Evolutionary conservation across 352 stramenopile species (phyloP), one percentile per base, ranked within the genome.

Genomic region (Albugo candida): DNA sequence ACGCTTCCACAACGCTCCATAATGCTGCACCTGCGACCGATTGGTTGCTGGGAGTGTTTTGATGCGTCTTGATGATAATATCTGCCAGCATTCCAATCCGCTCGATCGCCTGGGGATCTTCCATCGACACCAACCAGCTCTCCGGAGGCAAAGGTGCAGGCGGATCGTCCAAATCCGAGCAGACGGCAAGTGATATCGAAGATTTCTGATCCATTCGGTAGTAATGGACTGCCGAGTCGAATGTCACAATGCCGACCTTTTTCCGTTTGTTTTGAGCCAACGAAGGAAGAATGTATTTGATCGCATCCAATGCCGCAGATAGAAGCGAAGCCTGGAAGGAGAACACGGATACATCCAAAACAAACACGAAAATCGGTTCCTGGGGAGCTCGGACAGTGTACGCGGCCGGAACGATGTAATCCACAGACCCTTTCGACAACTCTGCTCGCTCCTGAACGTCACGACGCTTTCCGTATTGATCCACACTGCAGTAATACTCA

Each of bases 221-320:
- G 59, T 88, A 92, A 47, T 91, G 78, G 24, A 92, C 72, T 2
- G 65, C 60, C 13, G 70, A 68, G 58, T 86, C 80, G 40, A 91
- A 94, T 1, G 76, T 88, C 12, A 93, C 60, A 41, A 94, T 86
- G n/a, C 80, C 81, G 41, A 92, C 63, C 49, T 91, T 91, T 58
- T 86, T 85, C 54, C 76, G 67, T 45, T 71, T 83, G 55, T 81
- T 86, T 59, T 83, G 67, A 18, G 69, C 69, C 34, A 86, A 64
- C 34, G 69, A 75, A 12, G 70, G 64, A 8, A 93, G 46, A 24
- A 87, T 50, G 64, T 84, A 86, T 52, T 78, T 59, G 56, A 94
- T 88, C 21, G 71, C 65, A 21, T 83, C 62, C 18, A 92, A 49
- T 4, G 75, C 67, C 13, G 69, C 73, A 1, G 58, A 54, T 19